Percentiles rank a stretch among this genome's conserved stretches.
Evolutionary conservation across 108 stramenopile species (phyloP).

Genomic region (Chaetoceros muelleri): DNA sequence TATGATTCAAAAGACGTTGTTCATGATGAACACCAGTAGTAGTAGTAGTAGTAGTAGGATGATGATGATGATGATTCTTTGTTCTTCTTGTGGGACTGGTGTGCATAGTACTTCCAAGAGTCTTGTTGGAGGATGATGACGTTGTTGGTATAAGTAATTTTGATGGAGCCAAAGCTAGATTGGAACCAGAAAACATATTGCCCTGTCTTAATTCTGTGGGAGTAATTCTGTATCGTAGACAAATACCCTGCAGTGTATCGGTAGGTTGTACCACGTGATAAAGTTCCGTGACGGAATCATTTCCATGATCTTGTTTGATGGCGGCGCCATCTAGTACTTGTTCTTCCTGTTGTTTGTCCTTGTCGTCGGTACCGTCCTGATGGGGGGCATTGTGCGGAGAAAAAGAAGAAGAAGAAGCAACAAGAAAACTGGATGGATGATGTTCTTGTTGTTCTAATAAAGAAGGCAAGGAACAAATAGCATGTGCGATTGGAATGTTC

Average conservation of each 20-base stretch:
- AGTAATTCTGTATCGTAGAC: slow-evolving; percentile 42
- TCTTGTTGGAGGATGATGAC: slow-evolving; percentile 2
- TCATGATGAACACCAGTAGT: too few relatives aligned
- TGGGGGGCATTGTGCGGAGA: too few relatives aligned
- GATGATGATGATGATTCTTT: neutral
- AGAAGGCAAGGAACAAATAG: too few relatives aligned
- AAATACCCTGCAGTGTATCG: slow-evolving; percentile 60
- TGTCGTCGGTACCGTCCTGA: neutral
- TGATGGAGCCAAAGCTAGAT: slow-evolving; percentile 35
- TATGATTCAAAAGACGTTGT: too few relatives aligned
- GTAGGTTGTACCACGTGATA: slow-evolving; percentile 25
- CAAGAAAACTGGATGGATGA: too few relatives aligned
- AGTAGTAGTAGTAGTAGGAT: slow-evolving; percentile 2
- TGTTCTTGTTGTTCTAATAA: too few relatives aligned
- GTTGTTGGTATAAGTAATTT: neutral
- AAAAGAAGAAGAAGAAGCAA: too few relatives aligned
- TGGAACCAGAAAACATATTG: slow-evolving; percentile 47
- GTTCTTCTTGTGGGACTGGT: too few relatives aligned
- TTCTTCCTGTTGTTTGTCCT: neutral
- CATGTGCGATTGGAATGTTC: too few relatives aligned
- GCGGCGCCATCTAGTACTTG: neutral
- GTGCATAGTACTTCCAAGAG: too few relatives aligned
- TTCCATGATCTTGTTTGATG: neutral
- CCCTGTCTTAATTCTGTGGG: slow-evolving; percentile 39
- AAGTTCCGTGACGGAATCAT: neutral